These are phyloP conservation scores for Euphorbia schlechtendalii DNA, from an alignment of 441 rosid genomes.

Conservation along the genomic window DNA sequence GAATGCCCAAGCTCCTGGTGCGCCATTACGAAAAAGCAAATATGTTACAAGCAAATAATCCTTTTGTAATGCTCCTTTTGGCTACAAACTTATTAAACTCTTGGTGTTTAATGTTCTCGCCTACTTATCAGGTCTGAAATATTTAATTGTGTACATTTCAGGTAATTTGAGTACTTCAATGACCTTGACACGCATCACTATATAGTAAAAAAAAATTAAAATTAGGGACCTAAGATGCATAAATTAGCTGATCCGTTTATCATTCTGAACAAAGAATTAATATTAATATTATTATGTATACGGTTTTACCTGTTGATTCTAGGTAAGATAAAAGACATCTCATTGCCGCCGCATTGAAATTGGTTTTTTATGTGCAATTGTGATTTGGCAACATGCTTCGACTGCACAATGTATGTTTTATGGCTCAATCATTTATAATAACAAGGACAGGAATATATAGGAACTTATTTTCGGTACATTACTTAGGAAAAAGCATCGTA, in stretches of 20 bases:
- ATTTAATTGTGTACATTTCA: background rate
- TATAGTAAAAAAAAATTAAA: background rate
- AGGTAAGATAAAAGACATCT: constrained; percentile 12
- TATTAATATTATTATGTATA: background rate
- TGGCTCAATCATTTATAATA: background rate
- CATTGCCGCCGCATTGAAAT: constrained; percentile 22
- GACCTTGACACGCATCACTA: no score
- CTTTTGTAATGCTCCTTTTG: background rate
- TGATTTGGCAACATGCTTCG: constrained; percentile 10
- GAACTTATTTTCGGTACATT: background rate
- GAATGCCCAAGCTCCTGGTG: constrained; percentile 28
- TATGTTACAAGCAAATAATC: background rate
- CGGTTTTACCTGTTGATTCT: constrained; percentile 24
- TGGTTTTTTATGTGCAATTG: constrained; percentile 17
- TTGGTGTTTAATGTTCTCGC: background rate
- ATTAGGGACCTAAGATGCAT: background rate
- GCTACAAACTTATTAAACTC: background rate
- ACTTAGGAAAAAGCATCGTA: constrained; percentile 2
- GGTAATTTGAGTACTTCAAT: background rate
- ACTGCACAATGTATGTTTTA: constrained; percentile 2
- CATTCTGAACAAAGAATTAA: no score
- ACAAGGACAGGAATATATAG: background rate
- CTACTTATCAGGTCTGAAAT: background rate
- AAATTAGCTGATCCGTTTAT: no score
- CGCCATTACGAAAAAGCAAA: background rate